These are phyloP conservation scores for Euphorbia tirucalli DNA, from an alignment of 345 rosid species.

Conservation along the genomic window DNA sequence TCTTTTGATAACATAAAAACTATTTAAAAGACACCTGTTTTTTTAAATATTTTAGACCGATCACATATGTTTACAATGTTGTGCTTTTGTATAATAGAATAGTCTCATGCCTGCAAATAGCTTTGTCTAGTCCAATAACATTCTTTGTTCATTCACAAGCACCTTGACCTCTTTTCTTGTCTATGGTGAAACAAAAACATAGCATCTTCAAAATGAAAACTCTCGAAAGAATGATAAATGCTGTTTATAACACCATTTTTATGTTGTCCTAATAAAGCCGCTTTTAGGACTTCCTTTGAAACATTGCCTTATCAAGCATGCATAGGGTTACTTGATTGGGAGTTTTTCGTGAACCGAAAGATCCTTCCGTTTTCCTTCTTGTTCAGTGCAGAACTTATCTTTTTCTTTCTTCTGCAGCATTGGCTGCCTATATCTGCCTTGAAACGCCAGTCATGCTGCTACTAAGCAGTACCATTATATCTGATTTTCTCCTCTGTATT, in stretches of 20 bases:
- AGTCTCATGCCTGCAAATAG: slow-evolving; percentile 2
- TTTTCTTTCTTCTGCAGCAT: neutral
- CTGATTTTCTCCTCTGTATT: neutral
- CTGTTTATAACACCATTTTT: neutral
- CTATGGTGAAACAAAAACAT: neutral
- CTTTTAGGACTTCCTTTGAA: neutral
- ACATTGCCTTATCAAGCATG: neutral
- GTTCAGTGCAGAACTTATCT: neutral
- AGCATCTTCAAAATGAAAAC: neutral
- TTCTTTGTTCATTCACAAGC: neutral
- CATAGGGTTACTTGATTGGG: neutral
- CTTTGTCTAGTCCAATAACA: neutral
- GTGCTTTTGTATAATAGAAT: too few relatives aligned
- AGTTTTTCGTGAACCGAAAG: slow-evolving; percentile 6
- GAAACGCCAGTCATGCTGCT: too few relatives aligned
- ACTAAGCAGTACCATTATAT: neutral
- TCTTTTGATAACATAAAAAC: neutral
- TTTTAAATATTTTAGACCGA: neutral
- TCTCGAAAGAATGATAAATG: neutral
- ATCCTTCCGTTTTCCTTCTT: slow-evolving; percentile 2
- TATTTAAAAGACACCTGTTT: neutral
- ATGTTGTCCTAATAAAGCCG: neutral
- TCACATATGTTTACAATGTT: neutral
- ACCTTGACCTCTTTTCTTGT: neutral
- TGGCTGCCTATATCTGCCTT: neutral